Evolutionary conservation across 352 stramenopile species (phyloP), one percentile per base, ranked within the genome.

Genomic region (Thraustotheca clavata): DNA sequence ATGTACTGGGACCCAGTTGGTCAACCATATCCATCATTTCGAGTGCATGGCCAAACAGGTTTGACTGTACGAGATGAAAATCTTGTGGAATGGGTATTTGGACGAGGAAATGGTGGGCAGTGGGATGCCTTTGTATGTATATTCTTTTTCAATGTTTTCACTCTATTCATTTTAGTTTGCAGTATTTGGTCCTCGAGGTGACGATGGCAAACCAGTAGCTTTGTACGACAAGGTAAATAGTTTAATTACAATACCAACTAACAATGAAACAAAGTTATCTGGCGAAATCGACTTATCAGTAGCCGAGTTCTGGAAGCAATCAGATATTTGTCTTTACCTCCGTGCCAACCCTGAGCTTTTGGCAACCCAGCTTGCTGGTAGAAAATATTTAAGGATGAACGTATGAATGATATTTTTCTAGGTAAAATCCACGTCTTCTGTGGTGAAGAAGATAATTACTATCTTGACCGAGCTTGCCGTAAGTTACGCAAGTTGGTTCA

Each of bases 31-130:
- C n/a, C n/a, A n/a, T n/a, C n/a, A n/a, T n/a, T n/a, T n/a, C n/a
- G n/a, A n/a, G n/a, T n/a, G n/a, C n/a, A n/a, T n/a, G n/a, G n/a
- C n/a, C n/a, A n/a, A n/a, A n/a, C n/a, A n/a, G n/a, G n/a, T n/a
- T n/a, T n/a, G n/a, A 86, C 74, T 26, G 85, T 83, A 55, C 81
- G 81, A 4, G 79, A 90, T 47, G 81, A 90, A 54, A 89, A 89
- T 59, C 65, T 86, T 38, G 61, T 89, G 43, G 81, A 91, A 61
- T 71, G 78, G 31, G 79, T 88, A 12, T 83, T 77, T 40, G 71
- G 70, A 5, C 79, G 74, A 26, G 77, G 77, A 54, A 91, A 91
- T 54, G 81, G 81, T 40, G 81, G 81, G 2, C 81, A 91, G 55
- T 91, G 79, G 79, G 81, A 88, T 55, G 77, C 77, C 5, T 91